Conservation (phyloP, 2,329 filamentous ascomycete species). For the Botryotinia narcissicola region DNA sequence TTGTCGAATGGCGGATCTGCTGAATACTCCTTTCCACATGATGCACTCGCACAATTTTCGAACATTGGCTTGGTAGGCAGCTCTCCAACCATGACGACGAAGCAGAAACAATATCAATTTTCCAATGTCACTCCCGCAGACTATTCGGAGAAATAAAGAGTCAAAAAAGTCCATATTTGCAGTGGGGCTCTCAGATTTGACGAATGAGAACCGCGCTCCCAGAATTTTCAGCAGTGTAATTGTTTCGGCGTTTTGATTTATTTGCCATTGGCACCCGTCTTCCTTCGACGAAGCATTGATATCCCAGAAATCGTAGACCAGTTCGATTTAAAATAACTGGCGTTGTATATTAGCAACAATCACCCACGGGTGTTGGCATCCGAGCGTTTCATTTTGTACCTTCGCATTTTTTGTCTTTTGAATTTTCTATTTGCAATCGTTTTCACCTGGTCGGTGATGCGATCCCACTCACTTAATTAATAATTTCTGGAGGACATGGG, state of each 20-base stretch:
- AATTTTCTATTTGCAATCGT: background rate
- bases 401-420: background rate
- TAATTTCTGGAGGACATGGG: background rate
- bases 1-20: slow-evolving; percentile 27
- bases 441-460: background rate
- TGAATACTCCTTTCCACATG: slow-evolving; percentile 35
- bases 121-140: slow-evolving; percentile 38
- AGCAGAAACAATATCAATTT: slow-evolving; percentile 39
- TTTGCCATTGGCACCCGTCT: background rate
- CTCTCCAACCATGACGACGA: slow-evolving; percentile 30
- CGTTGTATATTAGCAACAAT: slow-evolving; percentile 1
- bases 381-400: background rate
- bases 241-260: background rate
- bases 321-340: background rate
- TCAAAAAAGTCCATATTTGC: background rate
- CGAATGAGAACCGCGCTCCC: background rate
- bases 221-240: background rate
- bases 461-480: slow-evolving; percentile 6
- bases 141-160: slow-evolving; percentile 35
- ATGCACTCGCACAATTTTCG: slow-evolving; percentile 19
- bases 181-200: background rate
- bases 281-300: background rate
- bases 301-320: background rate
- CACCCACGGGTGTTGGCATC: background rate
- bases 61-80: slow-evolving; percentile 20